Conservation (phyloP, 768 basidiomycete genomes). For the Calvatia gigantea region DNA sequence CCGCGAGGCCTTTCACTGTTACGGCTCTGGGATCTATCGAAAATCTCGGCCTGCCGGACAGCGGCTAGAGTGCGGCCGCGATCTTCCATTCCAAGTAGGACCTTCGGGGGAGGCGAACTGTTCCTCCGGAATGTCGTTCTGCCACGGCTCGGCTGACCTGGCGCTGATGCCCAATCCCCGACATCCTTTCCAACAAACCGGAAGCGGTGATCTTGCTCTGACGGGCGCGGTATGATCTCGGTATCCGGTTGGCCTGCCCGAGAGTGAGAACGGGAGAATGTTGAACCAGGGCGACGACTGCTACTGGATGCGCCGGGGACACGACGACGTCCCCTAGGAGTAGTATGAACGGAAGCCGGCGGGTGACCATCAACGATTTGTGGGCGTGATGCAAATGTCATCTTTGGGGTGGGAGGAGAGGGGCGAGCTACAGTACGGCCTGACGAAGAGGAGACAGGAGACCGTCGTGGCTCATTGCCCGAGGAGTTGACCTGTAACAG, state of each 20-base stretch:
- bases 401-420: constrained; percentile 63
- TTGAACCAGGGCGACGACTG: constrained; percentile 28
- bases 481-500: constrained; percentile 54
- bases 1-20: constrained; percentile 43
- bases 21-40: constrained; percentile 21
- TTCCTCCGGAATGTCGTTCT: constrained; percentile 51
- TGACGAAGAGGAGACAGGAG: constrained; percentile 47
- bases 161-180: constrained; percentile 40
- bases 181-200: background rate
- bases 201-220: background rate
- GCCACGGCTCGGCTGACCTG: constrained; percentile 36
- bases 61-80: constrained; percentile 22
- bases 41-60: constrained; percentile 21
- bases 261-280: constrained; percentile 39
- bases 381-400: constrained; percentile 29
- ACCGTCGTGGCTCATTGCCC: constrained; percentile 25
- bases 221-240: constrained; percentile 2
- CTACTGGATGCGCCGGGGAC: constrained; percentile 30
- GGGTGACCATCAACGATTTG: constrained; percentile 18
- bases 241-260: constrained; percentile 28
- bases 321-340: constrained; percentile 53
- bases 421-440: constrained; percentile 42
- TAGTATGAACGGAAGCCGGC: constrained; percentile 31
- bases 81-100: constrained; percentile 32
- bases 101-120: constrained; percentile 55